These are phyloP conservation scores for Oropetium thomaeum DNA, from an alignment of 176 grass and related monocot genomes.

Conservation along the genomic window DNA sequence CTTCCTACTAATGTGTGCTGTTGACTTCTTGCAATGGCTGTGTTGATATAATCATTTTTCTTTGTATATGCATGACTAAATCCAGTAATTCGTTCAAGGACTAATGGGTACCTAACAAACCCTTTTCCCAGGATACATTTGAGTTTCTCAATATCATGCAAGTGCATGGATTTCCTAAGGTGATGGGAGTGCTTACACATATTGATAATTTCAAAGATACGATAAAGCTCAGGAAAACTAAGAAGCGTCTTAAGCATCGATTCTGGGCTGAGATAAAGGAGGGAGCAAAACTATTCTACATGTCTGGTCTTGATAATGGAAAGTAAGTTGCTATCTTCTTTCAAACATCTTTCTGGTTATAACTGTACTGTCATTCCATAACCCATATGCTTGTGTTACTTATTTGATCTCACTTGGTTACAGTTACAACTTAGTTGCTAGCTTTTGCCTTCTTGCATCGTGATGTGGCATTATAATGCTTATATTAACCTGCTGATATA, in stretches of 20 bases:
- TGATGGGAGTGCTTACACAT: slow-evolving; percentile 97
- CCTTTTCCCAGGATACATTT: slow-evolving; percentile 85
- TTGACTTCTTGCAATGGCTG: background rate
- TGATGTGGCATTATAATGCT: background rate
- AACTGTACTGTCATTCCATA: slow-evolving; percentile 5
- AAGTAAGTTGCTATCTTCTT: slow-evolving; percentile 64
- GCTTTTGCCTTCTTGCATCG: background rate
- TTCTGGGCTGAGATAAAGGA: slow-evolving; percentile 96
- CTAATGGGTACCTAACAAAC: slow-evolving; percentile 11
- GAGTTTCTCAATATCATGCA: slow-evolving; percentile 99
- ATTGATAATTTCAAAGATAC: slow-evolving; percentile 96
- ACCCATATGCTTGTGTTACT: background rate
- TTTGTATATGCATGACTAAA: background rate
- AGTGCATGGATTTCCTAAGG: slow-evolving; percentile 95
- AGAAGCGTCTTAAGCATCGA: slow-evolving; percentile 82
- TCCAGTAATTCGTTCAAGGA: background rate
- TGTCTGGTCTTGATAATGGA: slow-evolving; percentile 86
- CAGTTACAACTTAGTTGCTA: background rate
- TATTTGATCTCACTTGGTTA: background rate
- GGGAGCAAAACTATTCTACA: slow-evolving; percentile 92
- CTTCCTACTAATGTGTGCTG: background rate
- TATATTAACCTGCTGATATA: background rate
- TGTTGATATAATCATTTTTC: background rate
- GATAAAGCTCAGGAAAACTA: slow-evolving; percentile 95
- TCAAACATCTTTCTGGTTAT: slow-evolving; percentile 14